phyloP scores from a whole-genome alignment of 768 basidiomycete species.

The Pholiota conissans region DNA sequence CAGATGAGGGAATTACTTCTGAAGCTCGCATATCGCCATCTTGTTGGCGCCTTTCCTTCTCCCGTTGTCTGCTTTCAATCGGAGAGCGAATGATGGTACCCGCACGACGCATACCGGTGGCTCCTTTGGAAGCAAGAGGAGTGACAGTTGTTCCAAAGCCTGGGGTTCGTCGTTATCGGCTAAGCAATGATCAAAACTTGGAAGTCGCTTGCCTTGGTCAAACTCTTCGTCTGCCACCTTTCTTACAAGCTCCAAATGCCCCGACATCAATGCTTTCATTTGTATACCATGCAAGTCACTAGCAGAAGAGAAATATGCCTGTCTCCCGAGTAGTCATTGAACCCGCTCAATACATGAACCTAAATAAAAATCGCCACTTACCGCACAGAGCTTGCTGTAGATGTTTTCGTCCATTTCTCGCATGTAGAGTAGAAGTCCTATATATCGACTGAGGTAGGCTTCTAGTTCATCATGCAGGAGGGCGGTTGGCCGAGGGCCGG shows the following conservation, averaged over 20 bases:
- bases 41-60: slow-evolving; percentile 54
- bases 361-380: slow-evolving; percentile 37
- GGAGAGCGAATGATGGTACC: slow-evolving; percentile 85
- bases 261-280: slow-evolving; percentile 69
- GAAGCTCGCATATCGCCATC: slow-evolving; percentile 68
- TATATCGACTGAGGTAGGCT: slow-evolving; percentile 81
- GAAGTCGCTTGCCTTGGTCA: slow-evolving; percentile 60
- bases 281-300: slow-evolving; percentile 83
- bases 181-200: no score
- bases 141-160: slow-evolving; percentile 46
- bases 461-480: slow-evolving; percentile 75
- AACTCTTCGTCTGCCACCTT: slow-evolving; percentile 70
- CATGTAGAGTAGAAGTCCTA: slow-evolving; percentile 87
- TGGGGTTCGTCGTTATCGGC: no score
- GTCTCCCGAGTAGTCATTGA: slow-evolving; percentile 8
- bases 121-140: slow-evolving; percentile 46
- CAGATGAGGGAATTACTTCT: slow-evolving; percentile 48
- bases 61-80: slow-evolving; percentile 59
- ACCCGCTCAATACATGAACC: neutral
- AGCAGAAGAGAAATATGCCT: slow-evolving; percentile 90
- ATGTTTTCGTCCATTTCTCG: slow-evolving; percentile 94
- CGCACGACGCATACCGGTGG: slow-evolving; percentile 72
- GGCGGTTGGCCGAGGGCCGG: slow-evolving; percentile 47
- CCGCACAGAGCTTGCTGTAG: slow-evolving; percentile 89
- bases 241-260: slow-evolving; percentile 60